A percentile compares a stretch with the other conserved stretches of the same genome.
phyloP scores from a whole-genome alignment of 2,329 filamentous ascomycete genomes.

The Polytolypa hystricis region DNA sequence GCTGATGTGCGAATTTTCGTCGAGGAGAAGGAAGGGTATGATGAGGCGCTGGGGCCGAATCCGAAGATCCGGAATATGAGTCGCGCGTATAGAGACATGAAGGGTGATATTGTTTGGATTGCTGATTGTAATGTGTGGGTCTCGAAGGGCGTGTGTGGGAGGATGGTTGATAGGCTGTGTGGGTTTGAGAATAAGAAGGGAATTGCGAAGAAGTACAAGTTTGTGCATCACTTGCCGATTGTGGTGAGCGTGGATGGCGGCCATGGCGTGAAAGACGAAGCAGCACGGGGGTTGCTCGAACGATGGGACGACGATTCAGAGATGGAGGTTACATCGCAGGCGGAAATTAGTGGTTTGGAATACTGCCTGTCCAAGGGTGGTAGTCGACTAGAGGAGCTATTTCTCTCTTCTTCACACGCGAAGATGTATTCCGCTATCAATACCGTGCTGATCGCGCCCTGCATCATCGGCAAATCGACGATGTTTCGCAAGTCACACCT shows the following conservation, averaged over 20 bases:
- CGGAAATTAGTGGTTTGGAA: slow-evolving; percentile 1
- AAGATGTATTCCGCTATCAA: slow-evolving; percentile 99
- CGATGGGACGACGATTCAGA: slow-evolving; percentile 2
- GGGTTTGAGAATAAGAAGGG: slow-evolving; percentile 46
- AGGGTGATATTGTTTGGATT: slow-evolving; percentile 83
- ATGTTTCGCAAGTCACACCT: slow-evolving; percentile 95
- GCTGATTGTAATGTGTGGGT: slow-evolving; percentile 97
- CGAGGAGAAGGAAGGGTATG: slow-evolving; percentile 58
- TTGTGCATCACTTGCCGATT: slow-evolving; percentile 87
- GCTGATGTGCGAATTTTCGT: slow-evolving; percentile 64
- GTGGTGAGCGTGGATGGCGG: slow-evolving; percentile 58
- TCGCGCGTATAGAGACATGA: slow-evolving; percentile 77
- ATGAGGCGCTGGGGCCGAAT: slow-evolving; percentile 68
- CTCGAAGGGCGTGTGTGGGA: slow-evolving; percentile 61
- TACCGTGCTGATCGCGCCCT: slow-evolving; percentile 78
- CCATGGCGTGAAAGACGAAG: slow-evolving; percentile 17
- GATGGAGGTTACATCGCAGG: slow-evolving; percentile 19
- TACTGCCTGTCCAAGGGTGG: slow-evolving; percentile 44
- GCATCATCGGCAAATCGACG: slow-evolving; percentile 92
- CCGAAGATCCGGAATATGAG: slow-evolving; percentile 99
- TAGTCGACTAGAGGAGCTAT: slow-evolving; percentile 82
- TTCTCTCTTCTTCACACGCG: slow-evolving; percentile 84
- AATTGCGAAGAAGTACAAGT: slow-evolving; percentile 55
- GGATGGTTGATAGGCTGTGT: slow-evolving; percentile 80
- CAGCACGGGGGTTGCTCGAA: slow-evolving; percentile 17